Evolutionary conservation across 805 yeast genomes (phyloP).

Genomic region (Debaryomyces hansenii): DNA sequence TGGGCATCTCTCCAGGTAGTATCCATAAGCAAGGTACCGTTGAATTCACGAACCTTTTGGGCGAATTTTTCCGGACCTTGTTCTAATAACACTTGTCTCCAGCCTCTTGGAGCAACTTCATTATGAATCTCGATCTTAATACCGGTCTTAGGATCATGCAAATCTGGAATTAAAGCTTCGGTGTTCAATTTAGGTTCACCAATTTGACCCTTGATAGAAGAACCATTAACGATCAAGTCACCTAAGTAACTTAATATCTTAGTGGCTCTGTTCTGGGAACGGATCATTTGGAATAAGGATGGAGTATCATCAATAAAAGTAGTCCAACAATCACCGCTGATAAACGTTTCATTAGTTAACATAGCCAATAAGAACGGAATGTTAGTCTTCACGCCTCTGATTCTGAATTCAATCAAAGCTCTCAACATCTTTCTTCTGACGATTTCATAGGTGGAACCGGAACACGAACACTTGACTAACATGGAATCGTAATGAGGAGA

Average conservation of each 20-base stretch:
- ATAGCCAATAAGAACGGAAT: conserved; percentile 93
- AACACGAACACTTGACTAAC: conserved; percentile 96
- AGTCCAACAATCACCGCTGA: conserved; percentile 91
- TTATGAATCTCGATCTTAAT: conserved; percentile 57
- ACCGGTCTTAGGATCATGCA: conserved; percentile 63
- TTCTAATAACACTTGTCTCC: conserved; percentile 85
- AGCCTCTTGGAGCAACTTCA: conserved; percentile 64
- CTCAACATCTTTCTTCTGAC: conserved; percentile 97
- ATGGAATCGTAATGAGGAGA: conserved; percentile 97
- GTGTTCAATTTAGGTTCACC: conserved; percentile 83
- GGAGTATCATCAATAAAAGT: conserved; percentile 99
- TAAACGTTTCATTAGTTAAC: conserved; percentile 85
- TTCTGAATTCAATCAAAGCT: conserved; percentile 94
- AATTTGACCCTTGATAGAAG: conserved; percentile 92
- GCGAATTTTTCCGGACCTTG: conserved; percentile 92
- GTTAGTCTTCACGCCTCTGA: conserved; percentile 98
- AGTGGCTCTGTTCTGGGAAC: conserved; percentile 96
- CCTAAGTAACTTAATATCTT: conserved; percentile 88
- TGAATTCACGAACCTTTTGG: conserved; percentile 74
- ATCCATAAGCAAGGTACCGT: conserved; percentile 93
- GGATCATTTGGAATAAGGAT: conserved; percentile 87
- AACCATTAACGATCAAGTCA: conserved; percentile 93
- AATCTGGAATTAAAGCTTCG: conserved; percentile 73
- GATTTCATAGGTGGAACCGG: conserved; percentile 96
- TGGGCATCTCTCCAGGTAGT: conserved; percentile 99